Evolutionary conservation across 345 rosid genomes (phyloP).

Genomic region (Atalantia buxifolia): DNA sequence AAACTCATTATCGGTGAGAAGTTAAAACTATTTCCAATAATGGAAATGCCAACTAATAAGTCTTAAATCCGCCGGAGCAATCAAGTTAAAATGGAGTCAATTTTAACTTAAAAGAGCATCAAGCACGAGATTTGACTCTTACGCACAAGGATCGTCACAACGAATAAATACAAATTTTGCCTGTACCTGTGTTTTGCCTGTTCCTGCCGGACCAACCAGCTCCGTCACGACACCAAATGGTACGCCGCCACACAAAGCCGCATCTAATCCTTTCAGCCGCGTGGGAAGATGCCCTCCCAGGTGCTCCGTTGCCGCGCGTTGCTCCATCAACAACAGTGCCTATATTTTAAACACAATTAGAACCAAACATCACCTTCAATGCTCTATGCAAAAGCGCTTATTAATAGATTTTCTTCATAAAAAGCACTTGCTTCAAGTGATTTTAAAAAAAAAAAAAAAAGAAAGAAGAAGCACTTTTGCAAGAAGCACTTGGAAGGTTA

Average conservation of each 20-base stretch:
- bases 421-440: not conserved
- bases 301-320: slow-evolving; percentile 38
- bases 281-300: slow-evolving; percentile 73
- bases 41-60: not conserved
- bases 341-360: slow-evolving; percentile 11
- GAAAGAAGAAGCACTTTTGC: not conserved
- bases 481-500: not conserved
- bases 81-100: not conserved
- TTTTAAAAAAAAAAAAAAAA: no score
- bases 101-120: not conserved
- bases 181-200: slow-evolving; percentile 79
- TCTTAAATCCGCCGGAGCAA: not conserved
- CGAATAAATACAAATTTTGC: not conserved
- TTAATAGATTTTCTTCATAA: not conserved
- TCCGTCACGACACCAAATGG: slow-evolving; percentile 88
- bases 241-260: slow-evolving; percentile 69
- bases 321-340: slow-evolving; percentile 57
- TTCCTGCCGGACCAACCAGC: slow-evolving; percentile 84
- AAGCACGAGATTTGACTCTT: not conserved
- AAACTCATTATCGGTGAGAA: not conserved
- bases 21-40: not conserved
- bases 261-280: slow-evolving; percentile 66
- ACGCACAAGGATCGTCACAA: not conserved
- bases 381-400: not conserved
- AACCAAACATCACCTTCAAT: not conserved